Evolutionary conservation across 169 alveolate species (phyloP).

Genomic region (Babesia ovata): DNA sequence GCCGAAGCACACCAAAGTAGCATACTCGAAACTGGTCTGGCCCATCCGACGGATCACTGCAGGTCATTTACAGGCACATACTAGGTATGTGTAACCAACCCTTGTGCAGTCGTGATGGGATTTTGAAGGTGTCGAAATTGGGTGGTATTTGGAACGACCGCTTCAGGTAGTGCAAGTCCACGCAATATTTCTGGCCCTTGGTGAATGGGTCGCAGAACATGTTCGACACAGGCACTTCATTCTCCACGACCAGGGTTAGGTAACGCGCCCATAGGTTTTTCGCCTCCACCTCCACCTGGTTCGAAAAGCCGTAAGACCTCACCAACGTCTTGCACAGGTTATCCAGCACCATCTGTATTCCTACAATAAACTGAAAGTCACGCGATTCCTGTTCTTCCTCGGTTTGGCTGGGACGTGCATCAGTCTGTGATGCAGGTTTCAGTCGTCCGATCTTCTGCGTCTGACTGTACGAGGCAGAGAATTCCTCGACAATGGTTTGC

Average conservation of each 20-base stretch:
- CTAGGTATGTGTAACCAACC: not conserved
- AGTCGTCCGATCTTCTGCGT: slow-evolving; percentile 42
- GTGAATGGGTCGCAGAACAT: slow-evolving; percentile 52
- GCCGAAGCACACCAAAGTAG: slow-evolving; percentile 13
- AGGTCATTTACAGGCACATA: too few relatives aligned
- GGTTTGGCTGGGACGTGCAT: too few relatives aligned
- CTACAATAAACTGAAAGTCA: slow-evolving; percentile 33
- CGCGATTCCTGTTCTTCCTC: not conserved
- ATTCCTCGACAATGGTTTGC: slow-evolving; percentile 48
- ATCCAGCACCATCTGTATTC: slow-evolving; percentile 51
- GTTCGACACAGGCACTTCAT: slow-evolving; percentile 34
- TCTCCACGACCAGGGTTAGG: slow-evolving; percentile 24
- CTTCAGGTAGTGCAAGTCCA: slow-evolving; percentile 26
- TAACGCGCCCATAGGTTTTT: slow-evolving; percentile 47
- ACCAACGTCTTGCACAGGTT: slow-evolving; percentile 47
- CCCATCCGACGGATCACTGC: slow-evolving; percentile 49
- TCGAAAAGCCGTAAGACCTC: slow-evolving; percentile 31
- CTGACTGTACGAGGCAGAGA: slow-evolving; percentile 44
- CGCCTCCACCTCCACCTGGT: slow-evolving; percentile 54
- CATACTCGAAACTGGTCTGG: slow-evolving; percentile 52
- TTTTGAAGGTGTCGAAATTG: slow-evolving; percentile 6
- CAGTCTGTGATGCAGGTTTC: not conserved
- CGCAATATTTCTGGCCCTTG: slow-evolving; percentile 29
- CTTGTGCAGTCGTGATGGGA: slow-evolving; percentile 20
- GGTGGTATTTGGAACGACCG: slow-evolving; percentile 31